These are phyloP conservation scores for rapeseed (Brassica napus) DNA, from an alignment of 345 rosid genomes.

Conservation along the genomic window Da-Ae NC_063434.1:6255001-6255500, in stretches of 20 bases:
- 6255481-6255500: not conserved
- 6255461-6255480: not conserved
- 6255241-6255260: constrained; percentile 6
- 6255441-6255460: not conserved
- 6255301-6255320: not conserved
- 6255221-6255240: not conserved
- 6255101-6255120: constrained; percentile 7
- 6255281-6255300: not conserved
- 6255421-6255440: constrained; percentile 9
- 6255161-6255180: not conserved
- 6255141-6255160: not conserved
- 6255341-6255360: constrained; percentile 5
- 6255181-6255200: not conserved
- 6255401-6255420: constrained; percentile 1
- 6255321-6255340: constrained; percentile 13
- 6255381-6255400: constrained; percentile 11
- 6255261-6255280: not conserved
- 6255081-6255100: constrained; percentile 61
- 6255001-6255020: constrained; percentile 53
- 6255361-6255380: not conserved
- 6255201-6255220: not conserved
- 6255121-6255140: not conserved
- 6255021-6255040: constrained; percentile 34
- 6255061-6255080: constrained; percentile 51
- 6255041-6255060: constrained; percentile 43